Percentiles rank a stretch among this genome's conserved stretches.
phyloP scores from a whole-genome alignment of 1,139 yeast species.

The Taphrina wiesneri region DNA sequence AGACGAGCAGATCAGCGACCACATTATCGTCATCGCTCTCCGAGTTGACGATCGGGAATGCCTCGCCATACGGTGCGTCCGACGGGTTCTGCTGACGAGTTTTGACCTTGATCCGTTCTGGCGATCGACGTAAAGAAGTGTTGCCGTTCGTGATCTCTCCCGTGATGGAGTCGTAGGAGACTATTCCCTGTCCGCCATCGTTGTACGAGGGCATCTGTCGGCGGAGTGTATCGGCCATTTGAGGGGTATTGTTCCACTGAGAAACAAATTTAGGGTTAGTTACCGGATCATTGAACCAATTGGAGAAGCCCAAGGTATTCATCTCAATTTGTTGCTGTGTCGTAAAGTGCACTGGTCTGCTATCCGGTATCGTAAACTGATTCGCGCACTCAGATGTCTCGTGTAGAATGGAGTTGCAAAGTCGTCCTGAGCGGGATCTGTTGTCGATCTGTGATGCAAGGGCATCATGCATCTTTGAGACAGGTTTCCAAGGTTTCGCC shows the following conservation, averaged over 20 bases:
- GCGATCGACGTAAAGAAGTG: not conserved
- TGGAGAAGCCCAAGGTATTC: slow-evolving; percentile 15
- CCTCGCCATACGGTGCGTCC: slow-evolving; percentile 15
- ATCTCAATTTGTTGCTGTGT: slow-evolving; percentile 16
- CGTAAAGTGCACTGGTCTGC: not conserved
- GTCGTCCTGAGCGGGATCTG: not conserved
- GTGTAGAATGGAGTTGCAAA: slow-evolving; percentile 4
- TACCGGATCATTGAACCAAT: slow-evolving; percentile 23
- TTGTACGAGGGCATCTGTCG: not conserved
- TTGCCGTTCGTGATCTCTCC: slow-evolving; percentile 1
- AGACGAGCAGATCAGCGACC: slow-evolving; percentile 3
- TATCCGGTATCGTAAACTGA: slow-evolving; percentile 16
- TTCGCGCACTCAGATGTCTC: slow-evolving; percentile 4
- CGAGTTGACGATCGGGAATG: slow-evolving; percentile 5
- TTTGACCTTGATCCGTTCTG: not conserved
- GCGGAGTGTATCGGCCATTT: not conserved
- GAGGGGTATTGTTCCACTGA: not conserved
- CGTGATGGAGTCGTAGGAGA: not conserved
- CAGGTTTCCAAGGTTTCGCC: slow-evolving; percentile 4
- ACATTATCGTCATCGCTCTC: not conserved
- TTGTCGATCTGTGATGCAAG: slow-evolving; percentile 7
- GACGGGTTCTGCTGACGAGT: not conserved
- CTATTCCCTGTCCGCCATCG: not conserved
- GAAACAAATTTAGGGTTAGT: not conserved
- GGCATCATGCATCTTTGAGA: slow-evolving; percentile 20